These are phyloP conservation scores for Fraxinus albicans DNA, from an alignment of 305 asterid genomes.

Conservation along the genomic window DNA sequence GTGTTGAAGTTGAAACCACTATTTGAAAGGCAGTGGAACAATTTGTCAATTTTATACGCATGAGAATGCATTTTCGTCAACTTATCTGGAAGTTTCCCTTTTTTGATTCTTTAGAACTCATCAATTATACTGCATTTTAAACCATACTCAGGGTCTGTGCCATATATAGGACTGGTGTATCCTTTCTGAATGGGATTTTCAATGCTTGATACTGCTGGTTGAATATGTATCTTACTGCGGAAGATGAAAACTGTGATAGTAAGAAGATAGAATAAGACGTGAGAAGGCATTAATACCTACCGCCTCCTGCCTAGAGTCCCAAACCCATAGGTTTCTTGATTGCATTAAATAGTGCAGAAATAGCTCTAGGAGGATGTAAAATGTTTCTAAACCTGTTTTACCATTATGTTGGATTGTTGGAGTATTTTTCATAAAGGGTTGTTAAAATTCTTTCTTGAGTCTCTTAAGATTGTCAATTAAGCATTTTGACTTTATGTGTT, in stretches of 20 bases:
- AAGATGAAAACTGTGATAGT: neutral
- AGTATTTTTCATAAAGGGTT: conserved; percentile 4
- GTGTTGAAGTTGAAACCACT: neutral
- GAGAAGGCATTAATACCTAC: neutral
- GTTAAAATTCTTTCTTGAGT: neutral
- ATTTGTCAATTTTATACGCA: neutral
- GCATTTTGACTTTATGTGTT: neutral
- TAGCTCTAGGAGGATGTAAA: neutral
- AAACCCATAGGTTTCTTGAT: neutral
- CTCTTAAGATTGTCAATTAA: neutral
- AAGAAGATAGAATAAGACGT: neutral
- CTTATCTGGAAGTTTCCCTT: neutral
- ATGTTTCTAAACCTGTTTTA: neutral
- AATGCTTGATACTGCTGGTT: neutral
- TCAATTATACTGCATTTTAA: conserved; percentile 1
- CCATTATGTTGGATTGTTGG: neutral
- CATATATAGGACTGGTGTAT: neutral
- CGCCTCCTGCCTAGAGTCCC: neutral
- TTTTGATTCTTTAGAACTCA: conserved; percentile 10
- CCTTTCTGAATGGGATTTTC: neutral
- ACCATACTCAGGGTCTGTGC: neutral
- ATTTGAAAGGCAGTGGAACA: neutral
- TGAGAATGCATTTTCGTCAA: neutral
- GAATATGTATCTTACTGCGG: conserved; percentile 1
- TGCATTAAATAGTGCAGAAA: conserved; percentile 14